Percentiles rank a stretch among this genome's conserved stretches.
Evolutionary conservation across 495 filamentous ascomycete species (phyloP).

Genomic region (Hypoxylon lienhwacheense): DNA sequence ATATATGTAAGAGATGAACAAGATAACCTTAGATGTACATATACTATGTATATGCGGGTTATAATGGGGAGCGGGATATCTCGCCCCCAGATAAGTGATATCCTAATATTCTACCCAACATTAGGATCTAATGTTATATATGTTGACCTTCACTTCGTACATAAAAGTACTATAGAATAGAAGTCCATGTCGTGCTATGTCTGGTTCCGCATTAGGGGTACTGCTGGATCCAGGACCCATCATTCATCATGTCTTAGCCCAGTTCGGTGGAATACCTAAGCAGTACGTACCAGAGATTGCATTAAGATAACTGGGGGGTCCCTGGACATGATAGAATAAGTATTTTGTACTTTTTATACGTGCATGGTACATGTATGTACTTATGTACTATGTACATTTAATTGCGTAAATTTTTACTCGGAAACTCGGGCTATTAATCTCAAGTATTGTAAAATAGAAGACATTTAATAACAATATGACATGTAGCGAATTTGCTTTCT

Average conservation of each 20-base stretch:
- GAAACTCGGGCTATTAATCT: conserved; percentile 21
- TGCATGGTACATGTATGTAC: no score
- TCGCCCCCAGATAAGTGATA: conserved; percentile 15
- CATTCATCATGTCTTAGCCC: conserved; percentile 31
- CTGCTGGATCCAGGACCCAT: conserved; percentile 31
- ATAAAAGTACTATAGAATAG: conserved; percentile 16
- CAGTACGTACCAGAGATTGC: conserved; percentile 1
- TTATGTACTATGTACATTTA: background rate
- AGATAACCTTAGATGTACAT: conserved; percentile 1
- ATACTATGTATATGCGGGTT: background rate
- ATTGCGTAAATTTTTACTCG: conserved; percentile 18
- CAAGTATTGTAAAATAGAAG: conserved; percentile 2
- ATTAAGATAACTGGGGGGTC: conserved; percentile 22
- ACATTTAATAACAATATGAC: background rate
- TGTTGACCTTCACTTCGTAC: no score
- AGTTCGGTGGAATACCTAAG: conserved; percentile 16
- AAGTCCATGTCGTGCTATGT: conserved; percentile 22
- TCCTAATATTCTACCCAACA: no score
- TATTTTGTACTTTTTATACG: no score
- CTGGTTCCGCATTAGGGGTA: conserved; percentile 29
- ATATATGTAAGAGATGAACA: no score
- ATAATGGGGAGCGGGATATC: conserved; percentile 13
- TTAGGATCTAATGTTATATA: no score
- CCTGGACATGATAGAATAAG: conserved; percentile 7
- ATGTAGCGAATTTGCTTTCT: background rate